phyloP scores from a whole-genome alignment of 2,329 filamentous ascomycete species.

The Aspergillus sp. region DNA sequence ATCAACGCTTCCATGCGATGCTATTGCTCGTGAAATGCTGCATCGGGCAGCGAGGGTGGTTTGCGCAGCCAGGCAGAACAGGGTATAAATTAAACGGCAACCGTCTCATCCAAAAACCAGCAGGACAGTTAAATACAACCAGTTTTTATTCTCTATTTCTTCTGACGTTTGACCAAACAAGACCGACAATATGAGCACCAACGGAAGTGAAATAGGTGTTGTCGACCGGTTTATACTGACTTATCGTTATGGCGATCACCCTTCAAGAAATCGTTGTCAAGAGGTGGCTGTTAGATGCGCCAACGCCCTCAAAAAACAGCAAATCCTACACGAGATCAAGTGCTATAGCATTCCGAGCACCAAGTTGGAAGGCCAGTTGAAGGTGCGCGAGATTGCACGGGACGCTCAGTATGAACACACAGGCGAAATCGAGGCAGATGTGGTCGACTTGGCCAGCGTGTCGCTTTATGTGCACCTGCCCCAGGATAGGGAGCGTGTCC shows the following conservation, averaged over 20 bases:
- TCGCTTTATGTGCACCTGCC: slow-evolving; percentile 12
- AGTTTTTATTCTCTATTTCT: too few relatives aligned
- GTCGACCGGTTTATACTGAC: not conserved
- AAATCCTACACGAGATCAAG: not conserved
- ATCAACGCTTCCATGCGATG: not conserved
- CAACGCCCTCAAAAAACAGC: not conserved
- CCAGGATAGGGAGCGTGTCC: not conserved
- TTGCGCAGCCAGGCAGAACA: not conserved
- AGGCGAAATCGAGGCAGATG: slow-evolving; percentile 12
- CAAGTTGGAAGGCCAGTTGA: not conserved
- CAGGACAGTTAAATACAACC: too few relatives aligned
- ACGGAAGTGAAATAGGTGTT: not conserved
- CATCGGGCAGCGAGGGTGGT: not conserved
- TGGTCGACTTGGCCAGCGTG: slow-evolving; percentile 15
- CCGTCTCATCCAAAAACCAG: too few relatives aligned
- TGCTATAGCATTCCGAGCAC: not conserved
- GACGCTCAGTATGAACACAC: not conserved
- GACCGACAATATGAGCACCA: not conserved
- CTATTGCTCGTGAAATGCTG: not conserved
- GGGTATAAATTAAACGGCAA: not conserved
- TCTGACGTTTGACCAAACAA: too few relatives aligned
- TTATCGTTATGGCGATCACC: not conserved
- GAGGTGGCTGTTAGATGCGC: not conserved
- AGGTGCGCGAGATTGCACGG: not conserved
- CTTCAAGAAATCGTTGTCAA: not conserved